A percentile compares a stretch with the other conserved stretches of the same genome.
These are phyloP conservation scores for Yarrowia osloensis DNA, from an alignment of 805 yeast species.

Conservation along the genomic window DNA sequence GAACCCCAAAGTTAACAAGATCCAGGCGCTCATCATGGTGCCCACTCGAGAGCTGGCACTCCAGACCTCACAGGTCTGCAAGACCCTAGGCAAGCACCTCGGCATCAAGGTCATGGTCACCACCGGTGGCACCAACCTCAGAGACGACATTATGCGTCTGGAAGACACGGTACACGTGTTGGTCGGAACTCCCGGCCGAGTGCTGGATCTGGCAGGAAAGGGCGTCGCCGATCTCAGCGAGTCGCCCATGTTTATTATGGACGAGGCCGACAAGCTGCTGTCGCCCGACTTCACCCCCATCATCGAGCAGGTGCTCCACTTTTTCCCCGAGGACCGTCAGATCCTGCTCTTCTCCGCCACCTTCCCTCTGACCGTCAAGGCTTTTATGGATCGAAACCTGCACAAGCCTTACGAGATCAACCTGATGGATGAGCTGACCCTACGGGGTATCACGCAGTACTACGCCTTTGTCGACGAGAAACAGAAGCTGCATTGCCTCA, in stretches of 20 bases:
- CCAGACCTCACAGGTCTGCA: conserved; percentile 96
- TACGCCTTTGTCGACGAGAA: conserved; percentile 98
- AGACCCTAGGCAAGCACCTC: conserved; percentile 91
- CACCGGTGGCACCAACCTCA: conserved; percentile 94
- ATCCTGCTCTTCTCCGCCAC: conserved; percentile 91
- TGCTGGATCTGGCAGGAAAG: conserved; percentile 89
- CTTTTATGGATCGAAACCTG: conserved; percentile 88
- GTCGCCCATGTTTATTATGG: conserved; percentile 91
- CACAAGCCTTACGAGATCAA: conserved; percentile 93
- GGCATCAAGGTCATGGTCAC: conserved; percentile 95
- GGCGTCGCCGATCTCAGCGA: conserved; percentile 81
- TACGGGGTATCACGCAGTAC: conserved; percentile 94
- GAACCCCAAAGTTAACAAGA: conserved; percentile 78
- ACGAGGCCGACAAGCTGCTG: conserved; percentile 97
- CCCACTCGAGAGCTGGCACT: conserved; percentile 98
- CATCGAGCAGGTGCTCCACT: conserved; percentile 80
- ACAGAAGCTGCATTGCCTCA: conserved; percentile 93
- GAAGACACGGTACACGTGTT: conserved; percentile 90
- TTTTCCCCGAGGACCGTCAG: conserved; percentile 79
- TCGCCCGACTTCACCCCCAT: conserved; percentile 85
- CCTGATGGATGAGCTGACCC: conserved; percentile 94
- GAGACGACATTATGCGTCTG: conserved; percentile 91
- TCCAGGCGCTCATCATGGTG: conserved; percentile 89
- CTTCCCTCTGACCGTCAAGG: conserved; percentile 90
- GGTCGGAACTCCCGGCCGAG: conserved; percentile 98